phyloP scores from a whole-genome alignment of 176 grass and related monocot genomes.

The Thinopyrum elongatum region DNA sequence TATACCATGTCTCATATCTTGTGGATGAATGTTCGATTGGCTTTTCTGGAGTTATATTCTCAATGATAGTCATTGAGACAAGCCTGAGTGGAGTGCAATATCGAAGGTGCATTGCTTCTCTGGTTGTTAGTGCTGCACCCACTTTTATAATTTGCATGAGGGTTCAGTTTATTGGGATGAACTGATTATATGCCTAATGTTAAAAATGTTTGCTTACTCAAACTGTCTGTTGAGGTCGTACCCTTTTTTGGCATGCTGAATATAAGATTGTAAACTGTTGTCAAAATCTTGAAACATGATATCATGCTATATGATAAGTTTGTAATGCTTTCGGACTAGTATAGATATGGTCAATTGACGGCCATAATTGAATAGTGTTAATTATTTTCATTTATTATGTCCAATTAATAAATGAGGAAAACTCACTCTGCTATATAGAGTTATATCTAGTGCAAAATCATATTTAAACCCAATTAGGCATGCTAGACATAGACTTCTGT shows the following conservation, averaged over 20 bases:
- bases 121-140: background rate
- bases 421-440: background rate
- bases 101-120: conserved; percentile 61
- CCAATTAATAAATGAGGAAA: background rate
- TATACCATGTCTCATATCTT: conserved; percentile 45
- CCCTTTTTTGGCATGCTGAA: background rate
- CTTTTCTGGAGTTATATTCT: conserved; percentile 96
- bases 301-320: conserved; percentile 5
- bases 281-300: conserved; percentile 11
- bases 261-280: background rate
- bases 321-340: background rate
- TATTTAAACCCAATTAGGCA: background rate
- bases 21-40: conserved; percentile 89
- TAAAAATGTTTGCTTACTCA: background rate
- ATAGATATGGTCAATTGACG: background rate
- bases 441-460: background rate
- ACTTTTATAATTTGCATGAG: conserved; percentile 16
- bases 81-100: conserved; percentile 83
- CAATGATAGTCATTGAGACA: conserved; percentile 97
- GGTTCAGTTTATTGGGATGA: background rate
- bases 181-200: background rate
- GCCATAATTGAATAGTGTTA: background rate
- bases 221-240: background rate
- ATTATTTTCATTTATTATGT: background rate
- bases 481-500: background rate